phyloP scores from a whole-genome alignment of 2,329 filamentous ascomycete genomes.

The Trichophyton schoenleinii region DNA sequence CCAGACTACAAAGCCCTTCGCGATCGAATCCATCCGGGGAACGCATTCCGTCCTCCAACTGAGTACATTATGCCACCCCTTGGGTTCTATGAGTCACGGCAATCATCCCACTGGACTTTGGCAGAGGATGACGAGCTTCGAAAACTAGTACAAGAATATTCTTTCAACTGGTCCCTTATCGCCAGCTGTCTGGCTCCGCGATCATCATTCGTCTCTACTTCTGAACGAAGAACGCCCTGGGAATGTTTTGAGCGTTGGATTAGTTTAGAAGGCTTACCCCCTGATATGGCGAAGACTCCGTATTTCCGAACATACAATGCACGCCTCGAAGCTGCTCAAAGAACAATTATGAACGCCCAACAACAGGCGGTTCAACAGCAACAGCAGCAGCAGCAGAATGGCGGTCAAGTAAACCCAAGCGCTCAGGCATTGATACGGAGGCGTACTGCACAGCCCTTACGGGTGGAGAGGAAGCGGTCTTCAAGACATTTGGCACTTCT shows the following conservation, averaged over 20 bases:
- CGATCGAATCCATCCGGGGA: conserved; percentile 77
- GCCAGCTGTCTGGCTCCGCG: conserved; percentile 63
- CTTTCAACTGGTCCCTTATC: conserved; percentile 96
- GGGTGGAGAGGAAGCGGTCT: conserved; percentile 75
- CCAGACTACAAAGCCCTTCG: conserved; percentile 80
- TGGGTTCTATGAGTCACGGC: conserved; percentile 77
- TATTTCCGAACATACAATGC: conserved; percentile 73
- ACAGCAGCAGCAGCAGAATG: conserved; percentile 35
- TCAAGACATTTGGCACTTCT: conserved; percentile 79
- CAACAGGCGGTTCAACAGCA: conserved; percentile 38
- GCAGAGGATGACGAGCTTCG: conserved; percentile 85
- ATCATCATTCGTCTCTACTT: conserved; percentile 68
- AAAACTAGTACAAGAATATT: conserved; percentile 74
- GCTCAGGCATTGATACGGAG: conserved; percentile 48
- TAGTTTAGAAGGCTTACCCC: conserved; percentile 73
- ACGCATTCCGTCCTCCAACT: conserved; percentile 84
- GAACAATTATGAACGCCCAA: conserved; percentile 46
- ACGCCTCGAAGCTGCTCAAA: conserved; percentile 50
- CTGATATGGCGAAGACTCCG: conserved; percentile 87
- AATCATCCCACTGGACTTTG: conserved; percentile 80
- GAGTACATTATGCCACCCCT: conserved; percentile 85
- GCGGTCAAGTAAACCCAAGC: conserved; percentile 36
- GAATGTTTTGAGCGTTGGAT: conserved; percentile 98
- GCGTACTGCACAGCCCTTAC: conserved; percentile 60
- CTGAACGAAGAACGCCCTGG: conserved; percentile 88